These are phyloP conservation scores for Solanum habrochaites DNA, from an alignment of 257 asterid species.

Conservation along the genomic window DNA sequence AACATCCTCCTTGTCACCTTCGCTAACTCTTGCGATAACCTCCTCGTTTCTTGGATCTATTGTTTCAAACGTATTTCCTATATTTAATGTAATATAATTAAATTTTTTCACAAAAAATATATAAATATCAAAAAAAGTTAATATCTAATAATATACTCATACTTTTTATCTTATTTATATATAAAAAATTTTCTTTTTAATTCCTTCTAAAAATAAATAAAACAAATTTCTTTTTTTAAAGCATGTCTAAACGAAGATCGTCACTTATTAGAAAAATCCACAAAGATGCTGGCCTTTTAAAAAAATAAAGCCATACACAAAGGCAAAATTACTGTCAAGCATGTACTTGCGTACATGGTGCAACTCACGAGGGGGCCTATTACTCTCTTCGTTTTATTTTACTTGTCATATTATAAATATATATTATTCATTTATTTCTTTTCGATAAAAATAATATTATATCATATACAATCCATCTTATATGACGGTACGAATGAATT, in stretches of 20 bases:
- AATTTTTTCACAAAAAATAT: too few relatives aligned
- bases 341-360: not conserved
- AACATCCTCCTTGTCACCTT: slow-evolving; percentile 24
- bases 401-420: not conserved
- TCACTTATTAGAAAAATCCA: not conserved
- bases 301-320: not conserved
- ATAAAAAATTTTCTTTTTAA: not conserved
- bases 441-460: too few relatives aligned
- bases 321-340: too few relatives aligned
- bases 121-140: too few relatives aligned
- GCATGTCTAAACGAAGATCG: not conserved
- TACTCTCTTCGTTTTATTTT: not conserved
- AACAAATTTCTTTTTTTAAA: too few relatives aligned
- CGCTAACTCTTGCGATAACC: slow-evolving; percentile 19
- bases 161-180: too few relatives aligned
- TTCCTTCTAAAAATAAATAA: too few relatives aligned
- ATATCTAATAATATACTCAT: too few relatives aligned
- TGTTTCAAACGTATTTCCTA: slow-evolving; percentile 20
- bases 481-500: too few relatives aligned
- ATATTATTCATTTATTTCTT: too few relatives aligned
- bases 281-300: not conserved
- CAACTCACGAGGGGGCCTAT: not conserved
- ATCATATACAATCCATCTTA: too few relatives aligned
- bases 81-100: not conserved
- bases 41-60: slow-evolving; percentile 29